These are phyloP conservation scores for Beverwykella pulmonaria DNA, from an alignment of 495 filamentous ascomycete genomes.

Conservation along the genomic window DNA sequence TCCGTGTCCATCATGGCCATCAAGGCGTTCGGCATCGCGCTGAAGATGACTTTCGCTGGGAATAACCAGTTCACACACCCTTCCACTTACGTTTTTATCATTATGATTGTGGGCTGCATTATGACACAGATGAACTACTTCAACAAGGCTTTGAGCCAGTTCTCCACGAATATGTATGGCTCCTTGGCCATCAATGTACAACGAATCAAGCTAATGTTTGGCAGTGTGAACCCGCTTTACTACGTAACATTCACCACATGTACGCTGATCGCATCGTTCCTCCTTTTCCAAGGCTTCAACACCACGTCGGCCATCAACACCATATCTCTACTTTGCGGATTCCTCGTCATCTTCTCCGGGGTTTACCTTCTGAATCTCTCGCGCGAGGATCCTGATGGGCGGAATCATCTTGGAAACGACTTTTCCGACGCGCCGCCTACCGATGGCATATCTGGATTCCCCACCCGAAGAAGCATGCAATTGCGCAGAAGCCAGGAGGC, in stretches of 20 bases:
- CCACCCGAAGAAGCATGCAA: slow-evolving; percentile 93
- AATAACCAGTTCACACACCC: slow-evolving; percentile 93
- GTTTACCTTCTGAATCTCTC: slow-evolving; percentile 97
- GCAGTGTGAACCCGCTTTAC: slow-evolving; percentile 94
- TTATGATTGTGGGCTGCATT: slow-evolving; percentile 89
- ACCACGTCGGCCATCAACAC: slow-evolving; percentile 92
- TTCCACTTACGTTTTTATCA: slow-evolving; percentile 95
- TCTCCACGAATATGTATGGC: slow-evolving; percentile 91
- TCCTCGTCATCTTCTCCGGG: slow-evolving; percentile 94
- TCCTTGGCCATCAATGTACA: background rate
- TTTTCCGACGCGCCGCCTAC: slow-evolving; percentile 80
- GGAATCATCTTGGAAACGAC: slow-evolving; percentile 60
- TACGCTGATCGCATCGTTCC: slow-evolving; percentile 92
- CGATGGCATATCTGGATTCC: slow-evolving; percentile 83
- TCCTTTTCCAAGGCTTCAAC: slow-evolving; percentile 97
- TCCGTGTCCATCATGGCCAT: slow-evolving; percentile 98
- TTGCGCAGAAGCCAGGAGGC: slow-evolving; percentile 67
- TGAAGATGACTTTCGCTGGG: slow-evolving; percentile 88
- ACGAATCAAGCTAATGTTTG: background rate
- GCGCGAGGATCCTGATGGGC: slow-evolving; percentile 84
- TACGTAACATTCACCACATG: slow-evolving; percentile 99
- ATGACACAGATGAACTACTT: slow-evolving; percentile 99
- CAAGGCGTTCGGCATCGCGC: slow-evolving; percentile 94
- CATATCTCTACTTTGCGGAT: slow-evolving; percentile 88
- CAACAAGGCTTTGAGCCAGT: slow-evolving; percentile 96